Base-by-base conservation (phyloP, 305 asterid genomes). In the Striga hermonthica region DNA sequence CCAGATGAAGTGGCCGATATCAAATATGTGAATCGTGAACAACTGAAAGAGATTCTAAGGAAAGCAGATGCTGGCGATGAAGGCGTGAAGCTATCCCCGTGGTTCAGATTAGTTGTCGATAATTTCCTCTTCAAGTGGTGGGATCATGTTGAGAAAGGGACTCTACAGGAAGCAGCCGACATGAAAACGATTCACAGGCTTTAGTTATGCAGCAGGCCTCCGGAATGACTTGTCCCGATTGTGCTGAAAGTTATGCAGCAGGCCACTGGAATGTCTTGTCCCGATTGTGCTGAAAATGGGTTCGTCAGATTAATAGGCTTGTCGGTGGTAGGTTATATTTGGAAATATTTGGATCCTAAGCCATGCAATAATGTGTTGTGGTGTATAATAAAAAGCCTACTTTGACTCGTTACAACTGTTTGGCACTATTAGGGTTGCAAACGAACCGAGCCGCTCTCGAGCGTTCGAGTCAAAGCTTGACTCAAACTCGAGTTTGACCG, bases 61-160 rank as follows among this genome's bases (percentile, higher is more conserved):
- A 86, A 86, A 75, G 98, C 96, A n/a, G 95, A 88, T 64, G 88
- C 94, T 0, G 96, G 96, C 0, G 91, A 91, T 67, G 98, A 65
- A 10, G 95, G 93, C 11, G 41, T 91, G 66, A 82, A 80, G 85
- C 84, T 91, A 50, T 88, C 98, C 55, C 98, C 98, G 0, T 91
- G 98, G 98, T 91, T 91, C 86, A 80, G 91, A 66, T 75, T 91
- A 54, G 81, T 91, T 0, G 97, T 86, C 0, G 95, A 88, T 71
- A 91, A 85, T 69, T 91, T 91, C 83, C 76, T 91, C 84, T 80
- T 83, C 82, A 82, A 83, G 80, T 91, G 98, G 98, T 91, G 98
- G 98, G 98, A 91, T 67, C 94, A 91, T 55, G 91, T 86, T 3
- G 87, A 88, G 75, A 72, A 80, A 0, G 96, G 88, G 36, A 83